These are phyloP conservation scores for Erodium maritimum DNA, from an alignment of 345 rosid species.

Conservation along the genomic window DNA sequence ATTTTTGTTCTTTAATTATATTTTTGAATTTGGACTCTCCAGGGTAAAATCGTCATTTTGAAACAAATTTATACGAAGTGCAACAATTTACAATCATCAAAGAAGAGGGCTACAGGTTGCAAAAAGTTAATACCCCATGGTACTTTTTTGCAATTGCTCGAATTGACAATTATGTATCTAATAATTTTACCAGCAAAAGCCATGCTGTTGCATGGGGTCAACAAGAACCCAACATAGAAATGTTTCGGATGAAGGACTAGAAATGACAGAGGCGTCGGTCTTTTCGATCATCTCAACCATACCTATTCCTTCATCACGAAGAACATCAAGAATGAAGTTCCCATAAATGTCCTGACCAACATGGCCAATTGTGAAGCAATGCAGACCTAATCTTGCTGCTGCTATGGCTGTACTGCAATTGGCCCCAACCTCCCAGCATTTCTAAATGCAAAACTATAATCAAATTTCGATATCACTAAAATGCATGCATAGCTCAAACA, in stretches of 20 bases:
- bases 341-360: constrained; percentile 81
- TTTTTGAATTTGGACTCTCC: no score
- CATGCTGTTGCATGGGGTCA: constrained; percentile 80
- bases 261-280: constrained; percentile 16
- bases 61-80: no score
- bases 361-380: constrained; percentile 69
- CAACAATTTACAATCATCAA: no score
- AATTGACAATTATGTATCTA: neutral
- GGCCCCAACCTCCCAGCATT: constrained; percentile 95
- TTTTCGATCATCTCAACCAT: constrained; percentile 52
- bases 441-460: constrained; percentile 20
- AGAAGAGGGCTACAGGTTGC: no score
- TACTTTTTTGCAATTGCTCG: no score
- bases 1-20: no score
- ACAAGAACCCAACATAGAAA: constrained; percentile 97
- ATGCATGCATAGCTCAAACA: neutral
- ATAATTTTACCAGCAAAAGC: constrained; percentile 76
- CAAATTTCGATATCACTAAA: neutral
- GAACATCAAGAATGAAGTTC: constrained; percentile 67
- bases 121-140: no score
- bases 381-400: constrained; percentile 84
- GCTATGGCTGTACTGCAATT: constrained; percentile 97
- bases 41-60: no score
- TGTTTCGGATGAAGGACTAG: constrained; percentile 48
- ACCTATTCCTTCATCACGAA: constrained; percentile 57